Percentiles rank a stretch among this genome's conserved stretches.
phyloP scores from a whole-genome alignment of 495 filamentous ascomycete species.

The Viridothelium virens region DNA sequence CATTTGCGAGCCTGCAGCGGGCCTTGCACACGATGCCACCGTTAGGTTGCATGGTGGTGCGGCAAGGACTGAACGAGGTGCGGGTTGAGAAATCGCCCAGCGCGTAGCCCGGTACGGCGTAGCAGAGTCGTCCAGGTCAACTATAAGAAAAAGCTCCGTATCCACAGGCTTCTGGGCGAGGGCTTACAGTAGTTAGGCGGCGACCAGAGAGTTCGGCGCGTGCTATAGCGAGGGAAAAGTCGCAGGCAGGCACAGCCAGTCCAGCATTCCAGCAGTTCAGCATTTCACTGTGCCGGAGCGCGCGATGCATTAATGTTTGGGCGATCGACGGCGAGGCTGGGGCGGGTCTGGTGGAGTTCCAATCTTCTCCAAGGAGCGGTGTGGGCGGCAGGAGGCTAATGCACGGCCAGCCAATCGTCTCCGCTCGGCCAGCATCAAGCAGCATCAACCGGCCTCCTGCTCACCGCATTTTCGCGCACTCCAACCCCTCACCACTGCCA shows the following conservation, averaged over 20 bases:
- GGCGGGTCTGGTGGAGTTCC: background rate
- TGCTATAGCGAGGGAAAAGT: no score
- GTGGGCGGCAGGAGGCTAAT: background rate
- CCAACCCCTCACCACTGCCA: slow-evolving; percentile 6
- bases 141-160: background rate
- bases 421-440: background rate
- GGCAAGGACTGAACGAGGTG: background rate
- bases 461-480: slow-evolving; percentile 2
- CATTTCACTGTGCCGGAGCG: background rate
- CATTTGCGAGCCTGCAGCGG: background rate
- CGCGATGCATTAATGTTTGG: background rate
- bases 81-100: background rate
- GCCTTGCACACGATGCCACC: slow-evolving; percentile 5
- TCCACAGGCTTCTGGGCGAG: background rate
- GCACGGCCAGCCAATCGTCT: background rate
- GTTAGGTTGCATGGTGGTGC: background rate
- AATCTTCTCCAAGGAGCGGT: background rate
- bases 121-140: background rate
- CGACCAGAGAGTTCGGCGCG: no score
- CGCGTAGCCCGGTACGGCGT: background rate
- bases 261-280: no score
- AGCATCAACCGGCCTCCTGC: background rate
- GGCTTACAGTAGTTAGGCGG: background rate
- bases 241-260: no score
- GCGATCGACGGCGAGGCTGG: background rate